Evolutionary conservation across 169 alveolate species (phyloP).

Genomic region (Babesia caballi): DNA sequence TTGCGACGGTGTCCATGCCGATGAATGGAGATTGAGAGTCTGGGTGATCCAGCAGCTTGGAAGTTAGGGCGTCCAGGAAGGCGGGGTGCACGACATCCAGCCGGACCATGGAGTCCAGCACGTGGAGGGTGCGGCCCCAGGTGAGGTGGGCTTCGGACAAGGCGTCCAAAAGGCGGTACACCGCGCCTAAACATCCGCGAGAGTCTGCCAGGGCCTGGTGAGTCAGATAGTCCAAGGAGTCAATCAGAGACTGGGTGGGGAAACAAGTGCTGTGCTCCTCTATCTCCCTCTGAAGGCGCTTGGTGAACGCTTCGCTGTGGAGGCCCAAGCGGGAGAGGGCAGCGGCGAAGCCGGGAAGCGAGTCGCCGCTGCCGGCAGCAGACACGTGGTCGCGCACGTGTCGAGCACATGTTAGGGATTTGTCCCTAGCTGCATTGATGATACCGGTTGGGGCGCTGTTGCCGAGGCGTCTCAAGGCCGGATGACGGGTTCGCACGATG

Average conservation of each 20-base stretch:
- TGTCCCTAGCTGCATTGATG: constrained; percentile 3
- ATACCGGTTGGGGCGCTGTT: neutral
- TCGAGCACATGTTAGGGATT: neutral
- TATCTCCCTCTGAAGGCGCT: neutral
- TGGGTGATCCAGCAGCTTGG: neutral
- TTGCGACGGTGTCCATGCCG: constrained; percentile 11
- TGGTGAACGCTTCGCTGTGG: neutral
- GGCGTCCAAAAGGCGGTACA: neutral
- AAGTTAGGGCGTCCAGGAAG: neutral
- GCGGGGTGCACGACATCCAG: neutral
- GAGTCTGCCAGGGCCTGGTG: neutral
- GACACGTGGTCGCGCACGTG: neutral
- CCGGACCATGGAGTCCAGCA: constrained; percentile 4
- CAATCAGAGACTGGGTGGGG: constrained; percentile 1
- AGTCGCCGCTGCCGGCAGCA: neutral
- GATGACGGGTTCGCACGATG: neutral
- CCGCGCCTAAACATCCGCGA: neutral
- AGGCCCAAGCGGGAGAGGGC: neutral
- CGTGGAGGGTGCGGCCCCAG: neutral
- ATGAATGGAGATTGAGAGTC: no score
- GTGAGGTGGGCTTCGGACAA: neutral
- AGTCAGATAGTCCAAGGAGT: neutral
- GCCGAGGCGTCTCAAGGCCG: neutral
- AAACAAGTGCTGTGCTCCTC: neutral
- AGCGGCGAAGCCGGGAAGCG: neutral